phyloP scores from a whole-genome alignment of 2,329 filamentous ascomycete genomes.

The Paramyrothecium sp. region DNA sequence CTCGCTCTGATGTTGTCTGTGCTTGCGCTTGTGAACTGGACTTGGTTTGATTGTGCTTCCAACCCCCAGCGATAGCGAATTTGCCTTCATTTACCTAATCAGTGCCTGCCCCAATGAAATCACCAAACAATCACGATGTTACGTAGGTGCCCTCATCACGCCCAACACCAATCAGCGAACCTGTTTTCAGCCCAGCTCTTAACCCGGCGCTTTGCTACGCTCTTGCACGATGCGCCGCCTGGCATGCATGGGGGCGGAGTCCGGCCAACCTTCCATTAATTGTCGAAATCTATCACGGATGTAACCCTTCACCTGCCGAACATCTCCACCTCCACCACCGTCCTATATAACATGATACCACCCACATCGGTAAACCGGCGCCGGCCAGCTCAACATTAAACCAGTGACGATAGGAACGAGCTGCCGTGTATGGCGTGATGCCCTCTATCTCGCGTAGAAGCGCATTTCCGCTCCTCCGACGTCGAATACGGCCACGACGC shows the following conservation, averaged over 20 bases:
- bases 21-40: not conserved
- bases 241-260: not conserved
- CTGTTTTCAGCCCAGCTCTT: not conserved
- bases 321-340: not conserved
- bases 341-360: not conserved
- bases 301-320: not conserved
- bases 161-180: not conserved
- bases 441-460: constrained; percentile 31
- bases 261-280: not conserved
- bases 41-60: not conserved
- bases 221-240: not conserved
- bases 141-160: not conserved
- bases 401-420: not conserved
- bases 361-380: not conserved
- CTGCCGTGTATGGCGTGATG: not conserved
- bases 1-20: not conserved
- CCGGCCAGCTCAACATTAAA: not conserved
- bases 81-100: not conserved
- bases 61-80: not conserved
- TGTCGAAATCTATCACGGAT: not conserved
- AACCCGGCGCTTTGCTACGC: not conserved
- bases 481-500: constrained; percentile 48
- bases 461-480: constrained; percentile 44
- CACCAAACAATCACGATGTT: not conserved
- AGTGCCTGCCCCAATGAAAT: not conserved